Percentiles rank a stretch among this genome's conserved stretches.
These are phyloP conservation scores for Metschnikowia shivogae DNA, from an alignment of 805 yeast species.

Conservation along the genomic window DNA sequence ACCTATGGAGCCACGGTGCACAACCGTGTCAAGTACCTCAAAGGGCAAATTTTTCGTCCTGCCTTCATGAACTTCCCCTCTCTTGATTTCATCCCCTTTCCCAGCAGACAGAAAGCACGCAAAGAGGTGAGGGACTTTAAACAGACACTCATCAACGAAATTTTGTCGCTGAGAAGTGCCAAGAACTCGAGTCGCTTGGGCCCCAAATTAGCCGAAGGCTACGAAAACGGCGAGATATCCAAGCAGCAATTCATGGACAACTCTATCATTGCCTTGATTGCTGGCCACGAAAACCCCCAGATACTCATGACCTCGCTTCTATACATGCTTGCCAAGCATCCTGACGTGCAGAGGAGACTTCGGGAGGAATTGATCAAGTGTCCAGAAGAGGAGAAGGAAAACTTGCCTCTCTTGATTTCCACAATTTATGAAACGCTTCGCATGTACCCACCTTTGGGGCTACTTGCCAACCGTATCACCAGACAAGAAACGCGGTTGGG, in stretches of 20 bases:
- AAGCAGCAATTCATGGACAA: constrained; percentile 50
- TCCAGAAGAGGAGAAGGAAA: constrained; percentile 1
- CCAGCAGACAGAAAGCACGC: constrained; percentile 43
- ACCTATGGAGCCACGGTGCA: constrained; percentile 33
- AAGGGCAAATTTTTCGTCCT: constrained; percentile 52
- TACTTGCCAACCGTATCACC: constrained; percentile 49
- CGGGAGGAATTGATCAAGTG: constrained; percentile 17
- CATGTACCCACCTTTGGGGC: constrained; percentile 54
- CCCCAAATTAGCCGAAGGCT: constrained; percentile 35
- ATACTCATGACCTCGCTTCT: constrained; percentile 45
- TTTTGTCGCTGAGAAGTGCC: constrained; percentile 31
- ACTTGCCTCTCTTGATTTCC: constrained; percentile 26
- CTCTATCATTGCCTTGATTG: constrained; percentile 50
- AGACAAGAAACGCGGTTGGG: constrained; percentile 38
- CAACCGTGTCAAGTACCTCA: constrained; percentile 38
- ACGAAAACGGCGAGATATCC: constrained; percentile 33
- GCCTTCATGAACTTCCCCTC: constrained; percentile 53
- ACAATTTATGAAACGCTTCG: constrained; percentile 47
- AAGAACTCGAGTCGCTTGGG: constrained; percentile 25
- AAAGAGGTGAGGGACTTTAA: constrained; percentile 29
- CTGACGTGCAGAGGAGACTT: constrained; percentile 27
- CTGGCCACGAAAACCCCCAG: constrained; percentile 65
- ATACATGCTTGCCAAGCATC: constrained; percentile 44
- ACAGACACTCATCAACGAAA: constrained; percentile 8
- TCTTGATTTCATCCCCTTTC: constrained; percentile 47